A percentile compares a stretch with the other conserved stretches of the same genome.
Evolutionary conservation across 2,329 filamentous ascomycete genomes (phyloP).

Genomic region (Fusarium sp.): DNA sequence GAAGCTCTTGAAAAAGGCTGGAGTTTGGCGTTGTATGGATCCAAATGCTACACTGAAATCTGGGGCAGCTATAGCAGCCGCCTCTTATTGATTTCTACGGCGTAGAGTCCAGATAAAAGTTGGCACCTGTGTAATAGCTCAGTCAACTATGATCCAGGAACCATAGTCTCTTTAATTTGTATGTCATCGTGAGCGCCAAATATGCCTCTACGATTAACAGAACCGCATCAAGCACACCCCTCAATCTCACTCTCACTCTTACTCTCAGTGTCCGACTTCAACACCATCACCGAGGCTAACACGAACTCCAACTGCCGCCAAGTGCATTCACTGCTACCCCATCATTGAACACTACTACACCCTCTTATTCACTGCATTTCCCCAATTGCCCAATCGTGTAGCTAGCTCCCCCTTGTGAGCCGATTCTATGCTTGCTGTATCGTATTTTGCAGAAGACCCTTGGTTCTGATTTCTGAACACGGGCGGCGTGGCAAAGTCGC

Average conservation of each 20-base stretch:
- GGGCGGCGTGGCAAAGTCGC: constrained; percentile 32
- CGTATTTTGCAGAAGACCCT: constrained; percentile 28
- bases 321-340: constrained; percentile 26
- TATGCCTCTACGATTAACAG: too few species aligned
- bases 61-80: constrained; percentile 24
- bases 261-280: constrained; percentile 22
- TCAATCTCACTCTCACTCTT: constrained; percentile 1
- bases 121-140: constrained; percentile 30
- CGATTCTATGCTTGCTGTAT: constrained; percentile 19
- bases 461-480: constrained; percentile 26
- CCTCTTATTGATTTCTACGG: constrained; percentile 12
- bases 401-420: constrained; percentile 1
- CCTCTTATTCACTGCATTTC: constrained; percentile 15
- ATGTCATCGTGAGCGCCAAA: constrained; percentile 6
- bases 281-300: constrained; percentile 38
- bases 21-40: constrained; percentile 9
- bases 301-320: constrained; percentile 42
- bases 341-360: constrained; percentile 29
- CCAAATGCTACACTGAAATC: constrained; percentile 13
- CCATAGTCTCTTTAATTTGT: constrained; percentile 5
- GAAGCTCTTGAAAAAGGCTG: constrained; percentile 1
- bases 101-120: constrained; percentile 14
- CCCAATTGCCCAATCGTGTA: constrained; percentile 38
- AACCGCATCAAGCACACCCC: constrained; percentile 1
- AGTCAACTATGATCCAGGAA: constrained; percentile 32